Base-by-base conservation (phyloP, 2,329 filamentous ascomycete species). In the Colletotrichum brevisporum region DNA sequence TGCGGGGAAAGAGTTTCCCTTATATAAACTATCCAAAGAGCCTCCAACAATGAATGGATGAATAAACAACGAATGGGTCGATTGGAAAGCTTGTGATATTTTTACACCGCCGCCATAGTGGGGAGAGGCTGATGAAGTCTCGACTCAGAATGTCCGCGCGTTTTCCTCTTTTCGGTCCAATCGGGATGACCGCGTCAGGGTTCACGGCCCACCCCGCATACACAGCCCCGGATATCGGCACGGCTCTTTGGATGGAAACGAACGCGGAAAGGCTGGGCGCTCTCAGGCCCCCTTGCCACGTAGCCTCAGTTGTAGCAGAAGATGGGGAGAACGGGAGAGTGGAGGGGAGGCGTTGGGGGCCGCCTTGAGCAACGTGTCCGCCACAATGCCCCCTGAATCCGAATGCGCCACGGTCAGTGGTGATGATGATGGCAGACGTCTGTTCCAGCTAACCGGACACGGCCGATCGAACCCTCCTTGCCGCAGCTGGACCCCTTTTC, bases 131-230 rank as follows among this genome's bases (percentile, higher is more conserved):
- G 48, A 69, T 66, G 50, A 61, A 69, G 67, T 47, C 55, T 66
- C 55, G 62, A 69, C 62, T 55, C 55, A 66, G 41, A 56, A 55
- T 27, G 67, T 69, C 67, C 67, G 62, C 67, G 67, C 67, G 67
- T 69, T 62, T 52, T 56, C 45, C 62, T 51, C 55, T 55, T 52
- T 41, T 52, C 55, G 50, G 62, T 69, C 67, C 67, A 69, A 69
- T 69, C 67, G 67, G 67, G 62, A 56, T 59, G 13, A 69, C 62
- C 67, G 67, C 62, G 62, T 67, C 67, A 69, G 63, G 67, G 67
- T 69, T 67, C 62, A 56, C 54, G 67, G 56, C 56, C 67, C 62
- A 69, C 67, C 51, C 26, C 62, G 55, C 56, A 67, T 45, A 45
- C 67, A 69, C 56, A 61, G 67, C 67, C 67, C 59, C 62, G 67